Percentiles rank a stretch among this genome's conserved stretches.
Conservation (phyloP, 768 basidiomycete genomes). For the Suillus sp. region DNA sequence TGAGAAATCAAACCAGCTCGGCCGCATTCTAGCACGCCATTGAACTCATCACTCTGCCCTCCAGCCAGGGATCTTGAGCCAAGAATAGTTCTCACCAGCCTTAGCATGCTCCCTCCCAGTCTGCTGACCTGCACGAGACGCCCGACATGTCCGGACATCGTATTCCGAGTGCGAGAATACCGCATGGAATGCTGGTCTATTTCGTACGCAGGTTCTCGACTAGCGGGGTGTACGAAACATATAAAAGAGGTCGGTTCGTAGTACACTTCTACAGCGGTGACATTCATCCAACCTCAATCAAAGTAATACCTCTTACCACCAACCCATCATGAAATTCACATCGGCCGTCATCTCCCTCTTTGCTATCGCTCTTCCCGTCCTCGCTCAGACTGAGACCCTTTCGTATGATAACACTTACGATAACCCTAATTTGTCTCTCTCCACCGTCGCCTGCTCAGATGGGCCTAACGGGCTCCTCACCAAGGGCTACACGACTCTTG, state of each 20-base stretch:
- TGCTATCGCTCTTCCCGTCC: constrained; percentile 19
- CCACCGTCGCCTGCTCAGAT: constrained; percentile 34
- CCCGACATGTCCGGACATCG: background rate
- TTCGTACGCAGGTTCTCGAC: background rate
- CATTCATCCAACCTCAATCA: background rate
- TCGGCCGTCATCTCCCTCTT: constrained; percentile 17
- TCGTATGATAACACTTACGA: constrained; percentile 38
- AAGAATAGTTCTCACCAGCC: constrained; percentile 9
- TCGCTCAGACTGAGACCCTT: constrained; percentile 23
- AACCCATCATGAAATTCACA: constrained; percentile 28
- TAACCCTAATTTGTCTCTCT: constrained; percentile 20
- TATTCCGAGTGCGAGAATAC: constrained; percentile 9
- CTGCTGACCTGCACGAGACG: constrained; percentile 13
- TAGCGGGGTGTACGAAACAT: background rate
- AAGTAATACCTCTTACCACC: background rate
- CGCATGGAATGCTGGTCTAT: background rate
- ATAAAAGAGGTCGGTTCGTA: constrained; percentile 18
- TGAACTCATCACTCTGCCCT: background rate
- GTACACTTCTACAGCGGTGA: constrained; percentile 1
- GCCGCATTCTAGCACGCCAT: background rate
- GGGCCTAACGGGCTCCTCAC: constrained; percentile 34
- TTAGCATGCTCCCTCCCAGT: constrained; percentile 1
- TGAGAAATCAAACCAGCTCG: constrained; percentile 3
- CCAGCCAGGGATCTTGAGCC: constrained; percentile 1
- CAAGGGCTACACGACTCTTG: constrained; percentile 36